These are phyloP conservation scores for Moesziomyces parantarcticus DNA, from an alignment of 1,284 basidiomycete species.

Conservation along the genomic window DNA sequence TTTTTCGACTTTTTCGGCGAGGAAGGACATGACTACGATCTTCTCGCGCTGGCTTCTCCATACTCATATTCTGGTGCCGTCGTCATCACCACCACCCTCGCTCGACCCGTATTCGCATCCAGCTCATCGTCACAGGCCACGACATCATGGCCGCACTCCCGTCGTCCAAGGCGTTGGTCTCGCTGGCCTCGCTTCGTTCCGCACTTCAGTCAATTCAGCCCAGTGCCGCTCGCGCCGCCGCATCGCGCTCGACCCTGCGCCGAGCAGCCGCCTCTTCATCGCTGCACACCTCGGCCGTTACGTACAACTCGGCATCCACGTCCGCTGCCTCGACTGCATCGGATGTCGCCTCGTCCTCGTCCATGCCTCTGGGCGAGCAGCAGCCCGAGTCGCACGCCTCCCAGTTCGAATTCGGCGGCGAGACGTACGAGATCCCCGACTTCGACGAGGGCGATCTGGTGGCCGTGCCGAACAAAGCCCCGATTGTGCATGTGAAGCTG, in stretches of 20 bases:
- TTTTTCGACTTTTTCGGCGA: conserved; percentile 18
- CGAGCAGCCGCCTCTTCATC: conserved; percentile 16
- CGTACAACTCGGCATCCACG: conserved; percentile 10
- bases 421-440: conserved; percentile 23
- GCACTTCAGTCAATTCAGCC: conserved; percentile 33
- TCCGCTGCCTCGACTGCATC: conserved; percentile 5
- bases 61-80: too few relatives aligned
- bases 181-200: conserved; percentile 30
- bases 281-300: conserved; percentile 21
- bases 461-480: conserved; percentile 40
- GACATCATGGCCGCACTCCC: conserved; percentile 22
- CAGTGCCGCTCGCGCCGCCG: conserved; percentile 21
- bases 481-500: conserved; percentile 52
- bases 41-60: too few relatives aligned
- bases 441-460: conserved; percentile 42
- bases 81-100: conserved; percentile 1
- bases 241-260: conserved; percentile 5
- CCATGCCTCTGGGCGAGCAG: neutral
- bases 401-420: conserved; percentile 41
- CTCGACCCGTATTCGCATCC: too few relatives aligned
- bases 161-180: conserved; percentile 22
- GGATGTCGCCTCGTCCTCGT: conserved; percentile 4
- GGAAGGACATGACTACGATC: conserved; percentile 3
- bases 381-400: conserved; percentile 21
- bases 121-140: too few relatives aligned